Evolutionary conservation across 2,329 filamentous ascomycete genomes (phyloP).

Genomic region (Aspergillus bombycis): DNA sequence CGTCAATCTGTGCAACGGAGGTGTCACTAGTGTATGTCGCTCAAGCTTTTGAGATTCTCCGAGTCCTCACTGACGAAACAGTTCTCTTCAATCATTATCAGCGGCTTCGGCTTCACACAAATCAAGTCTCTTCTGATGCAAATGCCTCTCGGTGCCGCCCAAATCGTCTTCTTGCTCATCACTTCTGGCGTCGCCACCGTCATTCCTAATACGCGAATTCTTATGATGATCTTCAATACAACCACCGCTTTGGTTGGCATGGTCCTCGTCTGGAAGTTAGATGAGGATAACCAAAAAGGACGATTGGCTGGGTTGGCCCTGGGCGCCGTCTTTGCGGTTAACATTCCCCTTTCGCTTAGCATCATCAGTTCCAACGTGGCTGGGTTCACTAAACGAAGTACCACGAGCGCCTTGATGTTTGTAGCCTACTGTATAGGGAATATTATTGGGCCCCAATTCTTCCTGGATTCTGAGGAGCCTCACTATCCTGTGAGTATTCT

Average conservation of each 20-base stretch:
- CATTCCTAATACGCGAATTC: conserved; percentile 31
- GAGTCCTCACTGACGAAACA: neutral
- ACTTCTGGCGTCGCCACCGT: conserved; percentile 32
- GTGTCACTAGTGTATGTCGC: conserved; percentile 32
- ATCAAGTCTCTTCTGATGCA: conserved; percentile 40
- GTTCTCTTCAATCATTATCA: conserved; percentile 40
- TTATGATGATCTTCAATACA: conserved; percentile 39
- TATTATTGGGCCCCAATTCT: conserved; percentile 40
- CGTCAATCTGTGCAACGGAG: conserved; percentile 39
- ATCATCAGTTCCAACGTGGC: conserved; percentile 41
- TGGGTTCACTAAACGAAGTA: conserved; percentile 41
- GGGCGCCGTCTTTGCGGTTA: conserved; percentile 36
- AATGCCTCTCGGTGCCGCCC: conserved; percentile 39
- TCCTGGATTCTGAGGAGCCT: conserved; percentile 35
- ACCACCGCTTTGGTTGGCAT: conserved; percentile 34
- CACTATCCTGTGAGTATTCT: conserved; percentile 29
- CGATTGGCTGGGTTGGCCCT: conserved; percentile 36
- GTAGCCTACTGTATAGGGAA: conserved; percentile 45
- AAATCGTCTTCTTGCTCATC: conserved; percentile 37
- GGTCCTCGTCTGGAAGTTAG: conserved; percentile 36
- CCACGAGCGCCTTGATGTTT: conserved; percentile 51
- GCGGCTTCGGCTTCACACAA: conserved; percentile 43
- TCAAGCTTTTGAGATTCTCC: neutral
- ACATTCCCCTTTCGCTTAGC: conserved; percentile 40
- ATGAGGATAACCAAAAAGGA: conserved; percentile 27